These are phyloP conservation scores for Cardiospermum halicacabum DNA, from an alignment of 345 rosid species.

Conservation along the genomic window DNA sequence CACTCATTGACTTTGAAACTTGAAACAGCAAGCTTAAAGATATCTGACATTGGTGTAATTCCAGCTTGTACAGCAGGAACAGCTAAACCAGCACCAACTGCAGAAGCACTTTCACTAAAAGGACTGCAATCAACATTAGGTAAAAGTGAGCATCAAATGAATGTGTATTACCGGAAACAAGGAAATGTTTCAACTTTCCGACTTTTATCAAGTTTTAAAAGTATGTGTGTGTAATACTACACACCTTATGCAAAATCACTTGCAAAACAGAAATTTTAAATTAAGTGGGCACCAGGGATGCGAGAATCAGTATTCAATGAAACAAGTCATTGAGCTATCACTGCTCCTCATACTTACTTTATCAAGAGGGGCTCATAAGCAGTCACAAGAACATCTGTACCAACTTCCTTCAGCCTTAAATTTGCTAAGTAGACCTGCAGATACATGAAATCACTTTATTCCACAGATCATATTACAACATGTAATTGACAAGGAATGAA, in stretches of 20 bases:
- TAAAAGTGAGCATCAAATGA: conserved; percentile 5
- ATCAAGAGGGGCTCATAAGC: conserved; percentile 68
- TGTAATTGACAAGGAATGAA: neutral
- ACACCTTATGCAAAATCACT: neutral
- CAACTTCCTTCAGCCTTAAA: conserved; percentile 67
- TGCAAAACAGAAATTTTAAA: neutral
- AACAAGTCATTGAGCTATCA: neutral
- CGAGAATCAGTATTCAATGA: neutral
- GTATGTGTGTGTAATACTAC: too few relatives aligned
- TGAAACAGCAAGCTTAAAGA: conserved; percentile 60
- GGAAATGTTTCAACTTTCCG: neutral
- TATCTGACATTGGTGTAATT: conserved; percentile 54
- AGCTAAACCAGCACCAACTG: conserved; percentile 72
- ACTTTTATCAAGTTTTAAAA: neutral
- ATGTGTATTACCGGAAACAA: neutral
- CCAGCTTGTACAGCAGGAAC: conserved; percentile 59
- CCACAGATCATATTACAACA: conserved; percentile 12
- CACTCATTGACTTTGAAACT: conserved; percentile 69
- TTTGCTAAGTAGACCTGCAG: conserved; percentile 76
- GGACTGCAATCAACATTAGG: conserved; percentile 44
- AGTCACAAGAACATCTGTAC: conserved; percentile 67
- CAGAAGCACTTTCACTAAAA: conserved; percentile 60
- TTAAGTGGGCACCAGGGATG: neutral
- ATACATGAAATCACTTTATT: conserved; percentile 1
- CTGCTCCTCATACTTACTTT: conserved; percentile 40